Evolutionary conservation across 2,329 filamentous ascomycete species (phyloP), one percentile per base, ranked within the genome.

Genomic region (Ceratocystis smalleyi): DNA sequence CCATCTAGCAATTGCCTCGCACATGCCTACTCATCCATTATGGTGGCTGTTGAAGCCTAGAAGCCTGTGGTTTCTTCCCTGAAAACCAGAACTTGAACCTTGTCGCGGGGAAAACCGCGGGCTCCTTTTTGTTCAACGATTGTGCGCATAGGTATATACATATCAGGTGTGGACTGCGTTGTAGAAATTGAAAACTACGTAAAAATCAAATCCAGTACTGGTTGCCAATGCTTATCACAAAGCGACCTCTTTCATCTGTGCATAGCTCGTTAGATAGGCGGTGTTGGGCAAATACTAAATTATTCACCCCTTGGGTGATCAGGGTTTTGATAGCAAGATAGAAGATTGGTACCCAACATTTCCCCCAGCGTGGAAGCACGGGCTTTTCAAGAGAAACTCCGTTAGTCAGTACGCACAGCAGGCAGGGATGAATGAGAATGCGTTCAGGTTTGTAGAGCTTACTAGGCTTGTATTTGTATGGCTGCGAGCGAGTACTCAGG

Each of bases 281-380:
- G 32, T 32, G 62, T 55, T 63, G 62, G 43, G 62, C n/a, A 22
- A 57, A 43, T 17, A 32, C 43, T 22, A 55, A 32, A 22, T 30
- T 27, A 45, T 30, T 43, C 43, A 43, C 59, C 3, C 54, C 57
- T 57, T 30, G 15, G 43, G 7, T 15, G 61, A 57, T 63, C 51
- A 55, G 57, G 30, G 40, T 47, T 47, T 22, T 35, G 35, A 61
- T 30, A 54, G 5, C 19, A 35, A 30, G n/a, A 24, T 61, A 30
- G 19, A 47, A 22, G 51, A 47, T 65, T 65, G 35, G 57, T 57
- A 61, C 64, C 59, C 64, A 65, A 65, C 64, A 59, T 27, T 65
- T 65, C 64, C 60, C 17, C 32, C 12, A 17, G 32, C 22, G 54
- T 30, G 54, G 54, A 57, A 35, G 54, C 54, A 57, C 54, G 27